Percentiles rank a stretch among this genome's conserved stretches.
These are phyloP conservation scores for Candida silvicultrix DNA, from an alignment of 805 yeast genomes.

Conservation along the genomic window DNA sequence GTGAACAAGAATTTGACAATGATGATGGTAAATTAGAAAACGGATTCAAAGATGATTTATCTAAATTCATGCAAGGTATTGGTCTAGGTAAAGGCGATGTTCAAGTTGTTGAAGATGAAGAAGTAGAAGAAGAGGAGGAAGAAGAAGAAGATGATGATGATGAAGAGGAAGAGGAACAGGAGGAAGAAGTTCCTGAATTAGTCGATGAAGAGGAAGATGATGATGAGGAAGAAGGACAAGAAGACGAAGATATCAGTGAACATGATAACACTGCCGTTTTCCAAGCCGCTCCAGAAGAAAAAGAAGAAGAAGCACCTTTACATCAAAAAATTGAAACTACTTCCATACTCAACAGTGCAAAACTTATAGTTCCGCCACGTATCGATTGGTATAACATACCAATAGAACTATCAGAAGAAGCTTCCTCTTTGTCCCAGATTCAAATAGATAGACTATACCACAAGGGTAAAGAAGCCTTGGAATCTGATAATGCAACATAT, in stretches of 20 bases:
- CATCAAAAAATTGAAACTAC: slow-evolving; percentile 25
- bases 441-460: slow-evolving; percentile 56
- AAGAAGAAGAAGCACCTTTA: slow-evolving; percentile 15
- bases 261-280: slow-evolving; percentile 14
- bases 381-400: slow-evolving; percentile 75
- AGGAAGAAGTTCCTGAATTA: slow-evolving; percentile 18
- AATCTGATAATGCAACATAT: slow-evolving; percentile 65
- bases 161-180: slow-evolving; percentile 19
- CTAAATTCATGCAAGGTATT: slow-evolving; percentile 56
- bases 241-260: slow-evolving; percentile 24
- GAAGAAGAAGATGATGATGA: slow-evolving; percentile 28
- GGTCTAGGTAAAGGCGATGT: slow-evolving; percentile 46
- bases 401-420: slow-evolving; percentile 22
- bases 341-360: slow-evolving; percentile 46
- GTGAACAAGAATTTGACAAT: slow-evolving; percentile 30
- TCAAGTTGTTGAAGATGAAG: slow-evolving; percentile 29
- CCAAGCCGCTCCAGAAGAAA: slow-evolving; percentile 16
- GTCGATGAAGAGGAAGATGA: slow-evolving; percentile 33
- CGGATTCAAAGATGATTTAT: slow-evolving; percentile 46
- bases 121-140: slow-evolving; percentile 30
- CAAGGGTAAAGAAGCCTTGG: slow-evolving; percentile 60
- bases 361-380: slow-evolving; percentile 52
- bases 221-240: slow-evolving; percentile 33
- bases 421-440: slow-evolving; percentile 32
- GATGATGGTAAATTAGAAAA: slow-evolving; percentile 27